Evolutionary conservation across 148 eudicot species (phyloP).

Genomic region (Rhododendron henanense): DNA sequence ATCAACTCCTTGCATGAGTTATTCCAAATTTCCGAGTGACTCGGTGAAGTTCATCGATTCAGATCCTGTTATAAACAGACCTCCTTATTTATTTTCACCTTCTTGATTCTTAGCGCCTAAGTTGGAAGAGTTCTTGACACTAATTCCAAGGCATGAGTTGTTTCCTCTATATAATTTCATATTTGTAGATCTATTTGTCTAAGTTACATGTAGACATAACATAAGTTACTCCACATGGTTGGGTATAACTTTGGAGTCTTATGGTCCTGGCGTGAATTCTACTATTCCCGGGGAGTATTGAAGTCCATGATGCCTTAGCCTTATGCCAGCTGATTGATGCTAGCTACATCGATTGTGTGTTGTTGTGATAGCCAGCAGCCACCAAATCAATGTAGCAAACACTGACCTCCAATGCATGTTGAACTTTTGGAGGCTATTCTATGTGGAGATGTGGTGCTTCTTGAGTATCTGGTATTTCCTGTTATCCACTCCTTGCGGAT

Average conservation of each 20-base stretch:
- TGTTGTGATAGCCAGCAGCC: neutral
- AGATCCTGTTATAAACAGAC: neutral
- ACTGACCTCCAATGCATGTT: too few species aligned
- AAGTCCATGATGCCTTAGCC: neutral
- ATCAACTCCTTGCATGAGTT: neutral
- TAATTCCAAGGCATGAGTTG: too few species aligned
- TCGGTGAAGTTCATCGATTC: neutral
- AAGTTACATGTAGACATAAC: too few species aligned
- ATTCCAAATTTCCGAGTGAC: neutral
- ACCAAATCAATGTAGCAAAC: too few species aligned
- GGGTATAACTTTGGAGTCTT: neutral
- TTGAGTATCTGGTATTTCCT: neutral
- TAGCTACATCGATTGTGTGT: neutral
- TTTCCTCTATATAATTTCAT: too few species aligned
- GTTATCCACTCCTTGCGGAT: too few species aligned
- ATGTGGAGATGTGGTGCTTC: neutral
- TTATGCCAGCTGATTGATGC: too few species aligned
- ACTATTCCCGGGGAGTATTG: neutral
- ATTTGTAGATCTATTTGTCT: too few species aligned
- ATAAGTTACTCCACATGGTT: too few species aligned
- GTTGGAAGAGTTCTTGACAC: too few species aligned
- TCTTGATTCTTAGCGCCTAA: neutral
- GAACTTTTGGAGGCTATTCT: neutral
- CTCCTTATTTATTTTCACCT: neutral
- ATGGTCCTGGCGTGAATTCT: neutral